Base-by-base conservation (phyloP, 2,329 filamentous ascomycete species). In the Penicillium sp. region DNA sequence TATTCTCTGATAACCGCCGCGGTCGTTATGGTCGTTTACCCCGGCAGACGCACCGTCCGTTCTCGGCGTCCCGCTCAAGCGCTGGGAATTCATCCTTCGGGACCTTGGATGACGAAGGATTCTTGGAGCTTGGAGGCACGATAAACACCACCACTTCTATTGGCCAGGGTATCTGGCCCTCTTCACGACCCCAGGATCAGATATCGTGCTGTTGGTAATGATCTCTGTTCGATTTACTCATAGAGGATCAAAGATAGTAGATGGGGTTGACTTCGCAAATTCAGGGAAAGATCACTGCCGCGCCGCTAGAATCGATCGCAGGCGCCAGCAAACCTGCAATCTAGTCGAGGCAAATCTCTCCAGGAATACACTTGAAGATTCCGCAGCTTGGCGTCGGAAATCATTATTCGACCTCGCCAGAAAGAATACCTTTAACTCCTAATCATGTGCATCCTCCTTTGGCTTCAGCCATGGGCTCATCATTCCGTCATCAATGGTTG, bases 101-200 rank as follows among this genome's bases (percentile, higher is more conserved):
- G 6, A 17, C 21, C 26, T 50, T 47, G 45, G n/a, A 23, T 23
- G 15, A 6, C 26, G 13, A 47, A 48, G 19, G 11, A 49, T 56
- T 9, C 21, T 11, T 17, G 38, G 26, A 51, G 23, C 50, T 56
- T 29, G 35, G 52, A 58, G 50, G 61, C 49, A 62, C 26, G 72
- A 74, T 74, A 74, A 73, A 70, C 63, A 62, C 54, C 30, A 3
- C 8, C 7, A 15, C 52, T 51, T 51, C 62, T 58, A 73, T 73
- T 73, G 70, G 71, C 51, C 52, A 59, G 47, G 49, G 8, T 46
- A 13, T 45, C 67, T 66, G 64, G 69, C 13, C 35, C 11, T 41
- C 35, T 21, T 26, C 45, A 8, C 11, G 45, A 47, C 35, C 13
- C 35, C 35, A 41, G 35, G 5, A 13, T 41, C 35, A 41, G 35